Evolutionary conservation across 1,139 yeast genomes (phyloP).

Genomic region (Pichia sp.): DNA sequence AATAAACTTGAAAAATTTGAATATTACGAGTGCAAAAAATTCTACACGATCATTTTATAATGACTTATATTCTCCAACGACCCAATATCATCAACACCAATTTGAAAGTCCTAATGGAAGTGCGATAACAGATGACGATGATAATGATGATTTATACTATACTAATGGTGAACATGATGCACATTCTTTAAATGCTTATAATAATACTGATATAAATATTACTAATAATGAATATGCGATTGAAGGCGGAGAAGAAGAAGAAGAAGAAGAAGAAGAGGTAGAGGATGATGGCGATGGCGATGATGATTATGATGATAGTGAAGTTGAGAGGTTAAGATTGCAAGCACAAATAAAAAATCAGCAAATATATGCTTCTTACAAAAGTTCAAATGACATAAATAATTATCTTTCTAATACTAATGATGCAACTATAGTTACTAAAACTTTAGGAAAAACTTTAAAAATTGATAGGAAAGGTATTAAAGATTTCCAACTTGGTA

Average conservation of each 20-base stretch:
- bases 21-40: neutral
- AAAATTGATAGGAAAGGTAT: constrained; percentile 47
- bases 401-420: neutral
- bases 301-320: constrained; percentile 13
- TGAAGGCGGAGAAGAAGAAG: neutral
- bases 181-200: no score
- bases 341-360: constrained; percentile 9
- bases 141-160: neutral
- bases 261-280: neutral
- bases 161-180: no score
- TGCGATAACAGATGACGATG: neutral
- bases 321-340: constrained; percentile 11
- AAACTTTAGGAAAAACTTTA: constrained; percentile 21
- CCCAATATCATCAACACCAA: neutral
- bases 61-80: neutral
- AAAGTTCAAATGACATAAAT: neutral
- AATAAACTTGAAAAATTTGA: neutral
- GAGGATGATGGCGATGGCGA: constrained; percentile 15
- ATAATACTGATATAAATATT: neutral
- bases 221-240: neutral
- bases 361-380: constrained; percentile 1
- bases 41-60: no score
- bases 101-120: neutral
- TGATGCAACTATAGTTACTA: constrained; percentile 10
- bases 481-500: constrained; percentile 66